Evolutionary conservation across 1,139 yeast species (phyloP).

Genomic region (Yamadazyma songkhlaensis): DNA sequence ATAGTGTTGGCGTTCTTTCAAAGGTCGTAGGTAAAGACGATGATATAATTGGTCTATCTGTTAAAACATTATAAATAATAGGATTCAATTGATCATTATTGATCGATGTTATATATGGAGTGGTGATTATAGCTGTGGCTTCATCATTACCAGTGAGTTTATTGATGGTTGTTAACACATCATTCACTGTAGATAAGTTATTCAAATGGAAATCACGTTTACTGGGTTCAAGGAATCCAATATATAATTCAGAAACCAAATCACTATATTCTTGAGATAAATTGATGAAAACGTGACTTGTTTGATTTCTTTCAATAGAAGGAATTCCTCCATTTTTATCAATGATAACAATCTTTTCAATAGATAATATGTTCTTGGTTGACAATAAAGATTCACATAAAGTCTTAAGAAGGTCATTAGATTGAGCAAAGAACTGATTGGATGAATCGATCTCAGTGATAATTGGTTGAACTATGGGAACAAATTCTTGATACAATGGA

Average conservation of each 20-base stretch:
- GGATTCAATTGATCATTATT: slow-evolving; percentile 63
- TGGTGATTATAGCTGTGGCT: slow-evolving; percentile 42
- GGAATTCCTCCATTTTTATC: slow-evolving; percentile 91
- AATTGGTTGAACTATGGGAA: slow-evolving; percentile 64
- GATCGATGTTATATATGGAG: slow-evolving; percentile 45
- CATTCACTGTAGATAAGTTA: slow-evolving; percentile 55
- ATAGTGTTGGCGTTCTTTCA: slow-evolving; percentile 58
- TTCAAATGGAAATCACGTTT: slow-evolving; percentile 50
- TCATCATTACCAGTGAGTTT: slow-evolving; percentile 35
- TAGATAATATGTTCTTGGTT: slow-evolving; percentile 38
- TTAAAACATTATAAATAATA: slow-evolving; percentile 78
- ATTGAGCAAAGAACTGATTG: slow-evolving; percentile 28
- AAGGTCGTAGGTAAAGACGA: slow-evolving; percentile 84
- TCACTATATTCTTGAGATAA: slow-evolving; percentile 76
- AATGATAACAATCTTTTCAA: slow-evolving; percentile 78
- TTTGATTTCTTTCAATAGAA: slow-evolving; percentile 72
- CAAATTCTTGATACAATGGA: slow-evolving; percentile 43
- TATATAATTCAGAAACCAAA: slow-evolving; percentile 58
- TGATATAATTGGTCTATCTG: slow-evolving; percentile 90
- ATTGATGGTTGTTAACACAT: slow-evolving; percentile 30
- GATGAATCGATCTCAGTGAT: slow-evolving; percentile 40
- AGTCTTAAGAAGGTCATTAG: slow-evolving; percentile 30
- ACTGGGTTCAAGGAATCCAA: slow-evolving; percentile 47
- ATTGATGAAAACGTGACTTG: slow-evolving; percentile 87
- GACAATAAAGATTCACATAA: slow-evolving; percentile 26